Evolutionary conservation across 2,329 filamentous ascomycete species (phyloP).

Genomic region (Ophiostoma novo-ulmi): DNA sequence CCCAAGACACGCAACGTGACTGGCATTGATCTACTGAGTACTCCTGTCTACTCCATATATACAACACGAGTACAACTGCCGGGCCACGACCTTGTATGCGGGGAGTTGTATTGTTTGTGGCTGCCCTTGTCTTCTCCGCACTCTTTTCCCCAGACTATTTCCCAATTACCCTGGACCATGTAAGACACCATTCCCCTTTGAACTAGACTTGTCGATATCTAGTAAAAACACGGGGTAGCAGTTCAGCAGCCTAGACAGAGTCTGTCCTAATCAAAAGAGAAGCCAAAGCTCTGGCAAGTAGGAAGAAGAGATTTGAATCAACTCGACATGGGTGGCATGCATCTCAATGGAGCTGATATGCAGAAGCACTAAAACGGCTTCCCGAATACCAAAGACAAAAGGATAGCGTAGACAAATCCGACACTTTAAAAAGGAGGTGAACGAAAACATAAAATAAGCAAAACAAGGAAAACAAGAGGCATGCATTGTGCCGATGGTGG

Average conservation of each 20-base stretch:
- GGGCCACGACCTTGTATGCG: neutral
- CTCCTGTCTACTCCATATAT: too few species aligned
- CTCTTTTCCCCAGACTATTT: neutral
- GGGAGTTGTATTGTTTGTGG: constrained; percentile 5
- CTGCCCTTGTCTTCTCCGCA: neutral
- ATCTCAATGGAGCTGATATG: neutral
- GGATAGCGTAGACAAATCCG: neutral
- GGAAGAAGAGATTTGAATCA: too few species aligned
- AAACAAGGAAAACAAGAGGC: constrained; percentile 5
- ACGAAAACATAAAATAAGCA: neutral
- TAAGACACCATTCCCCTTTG: neutral
- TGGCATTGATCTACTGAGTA: neutral
- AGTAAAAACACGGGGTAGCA: constrained; percentile 1
- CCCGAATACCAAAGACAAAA: neutral
- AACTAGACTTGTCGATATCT: neutral
- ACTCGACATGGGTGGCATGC: neutral
- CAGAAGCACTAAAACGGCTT: neutral
- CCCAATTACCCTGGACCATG: neutral
- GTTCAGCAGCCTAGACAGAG: neutral
- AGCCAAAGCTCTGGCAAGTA: too few species aligned
- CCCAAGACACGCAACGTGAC: neutral
- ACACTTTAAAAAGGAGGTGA: neutral
- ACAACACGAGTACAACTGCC: neutral
- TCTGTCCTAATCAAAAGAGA: neutral
- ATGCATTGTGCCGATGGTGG: constrained; percentile 5